phyloP scores from a whole-genome alignment of 345 rosid genomes.

The Dipteronia dyeriana region DNA sequence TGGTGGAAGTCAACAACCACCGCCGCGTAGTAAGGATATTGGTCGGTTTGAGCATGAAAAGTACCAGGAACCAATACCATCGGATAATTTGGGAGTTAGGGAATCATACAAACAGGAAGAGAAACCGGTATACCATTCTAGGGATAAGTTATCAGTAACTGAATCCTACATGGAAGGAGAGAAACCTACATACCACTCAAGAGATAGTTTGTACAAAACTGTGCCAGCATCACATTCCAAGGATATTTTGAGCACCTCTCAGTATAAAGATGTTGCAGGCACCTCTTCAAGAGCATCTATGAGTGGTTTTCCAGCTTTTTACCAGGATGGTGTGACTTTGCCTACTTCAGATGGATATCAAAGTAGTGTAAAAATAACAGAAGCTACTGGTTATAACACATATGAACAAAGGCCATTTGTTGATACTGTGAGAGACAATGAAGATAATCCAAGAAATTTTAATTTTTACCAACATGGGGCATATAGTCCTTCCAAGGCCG shows the following conservation, averaged over 20 bases:
- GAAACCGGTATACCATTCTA: constrained; percentile 33
- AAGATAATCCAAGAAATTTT: constrained; percentile 32
- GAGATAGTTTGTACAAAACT: constrained; percentile 32
- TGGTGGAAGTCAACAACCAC: constrained; percentile 26
- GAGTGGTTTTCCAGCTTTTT: constrained; percentile 33
- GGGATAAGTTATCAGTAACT: constrained; percentile 22
- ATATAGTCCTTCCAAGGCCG: constrained; percentile 34
- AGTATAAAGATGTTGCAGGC: constrained; percentile 32
- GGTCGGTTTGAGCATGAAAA: constrained; percentile 32
- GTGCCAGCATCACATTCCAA: constrained; percentile 34
- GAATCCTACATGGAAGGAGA: constrained; percentile 15
- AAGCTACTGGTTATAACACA: constrained; percentile 28
- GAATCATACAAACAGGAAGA: constrained; percentile 40
- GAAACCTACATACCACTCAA: constrained; percentile 32
- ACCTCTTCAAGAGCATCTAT: constrained; percentile 39
- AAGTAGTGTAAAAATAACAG: constrained; percentile 34
- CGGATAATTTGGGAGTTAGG: constrained; percentile 27
- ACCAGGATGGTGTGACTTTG: constrained; percentile 35
- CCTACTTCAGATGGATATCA: constrained; percentile 38
- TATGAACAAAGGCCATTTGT: constrained; percentile 31
- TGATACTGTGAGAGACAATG: constrained; percentile 35
- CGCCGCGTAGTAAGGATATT: constrained; percentile 27
- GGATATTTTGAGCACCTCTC: constrained; percentile 29
- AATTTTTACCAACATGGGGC: constrained; percentile 24
- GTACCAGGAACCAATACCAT: constrained; percentile 35